A percentile compares a stretch with the other conserved stretches of the same genome.
These are phyloP conservation scores for Ophiostoma angusticollis DNA, from an alignment of 2,329 filamentous ascomycete species.

Conservation along the genomic window DNA sequence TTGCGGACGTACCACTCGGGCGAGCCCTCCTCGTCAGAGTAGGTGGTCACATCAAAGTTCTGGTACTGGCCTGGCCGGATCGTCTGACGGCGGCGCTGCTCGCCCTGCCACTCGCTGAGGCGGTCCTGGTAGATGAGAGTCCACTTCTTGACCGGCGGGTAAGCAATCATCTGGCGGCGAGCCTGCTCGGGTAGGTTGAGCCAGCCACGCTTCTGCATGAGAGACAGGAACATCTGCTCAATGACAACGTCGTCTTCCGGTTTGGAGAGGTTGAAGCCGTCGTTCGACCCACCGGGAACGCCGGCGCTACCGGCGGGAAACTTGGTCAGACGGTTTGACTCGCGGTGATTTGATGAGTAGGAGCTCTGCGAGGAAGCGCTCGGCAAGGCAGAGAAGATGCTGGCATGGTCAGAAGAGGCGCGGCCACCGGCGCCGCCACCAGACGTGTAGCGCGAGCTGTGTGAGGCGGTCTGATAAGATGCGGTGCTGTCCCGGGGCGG, in stretches of 20 bases:
- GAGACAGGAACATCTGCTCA: conserved; percentile 77
- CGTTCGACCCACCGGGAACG: conserved; percentile 21
- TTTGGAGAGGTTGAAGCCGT: conserved; percentile 51
- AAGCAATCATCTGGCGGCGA: conserved; percentile 87
- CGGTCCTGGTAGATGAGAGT: conserved; percentile 91
- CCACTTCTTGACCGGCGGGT: conserved; percentile 93
- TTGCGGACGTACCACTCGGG: conserved; percentile 97
- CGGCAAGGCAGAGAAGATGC: conserved; percentile 41
- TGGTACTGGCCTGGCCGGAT: conserved; percentile 59
- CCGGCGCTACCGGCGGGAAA: conserved; percentile 23
- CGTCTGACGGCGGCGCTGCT: conserved; percentile 75
- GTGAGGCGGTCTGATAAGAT: conserved; percentile 34
- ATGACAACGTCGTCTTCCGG: conserved; percentile 73
- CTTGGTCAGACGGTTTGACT: conserved; percentile 46
- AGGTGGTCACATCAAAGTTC: conserved; percentile 55
- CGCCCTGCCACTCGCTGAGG: conserved; percentile 83
- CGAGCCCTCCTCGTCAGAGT: conserved; percentile 86
- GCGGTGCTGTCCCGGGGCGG: conserved; percentile 42
- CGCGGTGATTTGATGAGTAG: conserved; percentile 37
- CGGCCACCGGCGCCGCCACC: conserved; percentile 44
- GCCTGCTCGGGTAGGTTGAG: conserved; percentile 94
- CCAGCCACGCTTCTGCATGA: conserved; percentile 98
- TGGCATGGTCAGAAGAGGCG: conserved; percentile 42
- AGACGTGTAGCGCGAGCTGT: conserved; percentile 51
- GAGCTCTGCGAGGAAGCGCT: conserved; percentile 45